Percentiles rank a stretch among this genome's conserved stretches.
phyloP scores from a whole-genome alignment of 225 moss, liverwort and hornwort species.

The Rhytidiadelphus loreus region DNA sequence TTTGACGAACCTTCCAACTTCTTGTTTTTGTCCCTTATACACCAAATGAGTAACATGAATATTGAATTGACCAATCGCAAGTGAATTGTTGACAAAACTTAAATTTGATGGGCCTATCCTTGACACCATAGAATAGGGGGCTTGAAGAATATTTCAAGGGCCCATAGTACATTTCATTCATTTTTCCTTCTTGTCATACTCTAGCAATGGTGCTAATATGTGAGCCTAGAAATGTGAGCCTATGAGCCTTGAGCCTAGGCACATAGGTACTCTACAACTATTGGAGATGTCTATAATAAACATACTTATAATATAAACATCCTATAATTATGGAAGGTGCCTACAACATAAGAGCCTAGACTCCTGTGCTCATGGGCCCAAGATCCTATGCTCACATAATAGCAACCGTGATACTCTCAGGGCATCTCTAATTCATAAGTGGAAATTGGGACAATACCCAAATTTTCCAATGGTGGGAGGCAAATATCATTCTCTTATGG shows the following conservation, averaged over 20 bases:
- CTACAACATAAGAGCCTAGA: no score
- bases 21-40: accelerated
- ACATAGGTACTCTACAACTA: no score
- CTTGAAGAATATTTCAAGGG: background rate
- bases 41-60: background rate
- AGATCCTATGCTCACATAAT: no score
- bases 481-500: accelerated
- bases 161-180: accelerated
- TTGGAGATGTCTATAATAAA: no score
- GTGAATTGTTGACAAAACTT: background rate
- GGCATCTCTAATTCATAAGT: background rate
- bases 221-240: no score
- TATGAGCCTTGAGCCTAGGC: no score
- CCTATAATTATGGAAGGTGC: no score
- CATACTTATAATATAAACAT: no score
- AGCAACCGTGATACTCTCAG: no score
- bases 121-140: accelerated
- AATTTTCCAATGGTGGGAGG: background rate
- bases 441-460: accelerated
- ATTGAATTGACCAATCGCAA: background rate
- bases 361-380: no score
- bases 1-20: background rate
- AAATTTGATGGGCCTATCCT: background rate
- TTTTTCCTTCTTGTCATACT: background rate
- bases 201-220: no score